A percentile compares a stretch with the other conserved stretches of the same genome.
Conservation (phyloP, 148 eudicot species). For the Rhododendron kiyosumense region DNA sequence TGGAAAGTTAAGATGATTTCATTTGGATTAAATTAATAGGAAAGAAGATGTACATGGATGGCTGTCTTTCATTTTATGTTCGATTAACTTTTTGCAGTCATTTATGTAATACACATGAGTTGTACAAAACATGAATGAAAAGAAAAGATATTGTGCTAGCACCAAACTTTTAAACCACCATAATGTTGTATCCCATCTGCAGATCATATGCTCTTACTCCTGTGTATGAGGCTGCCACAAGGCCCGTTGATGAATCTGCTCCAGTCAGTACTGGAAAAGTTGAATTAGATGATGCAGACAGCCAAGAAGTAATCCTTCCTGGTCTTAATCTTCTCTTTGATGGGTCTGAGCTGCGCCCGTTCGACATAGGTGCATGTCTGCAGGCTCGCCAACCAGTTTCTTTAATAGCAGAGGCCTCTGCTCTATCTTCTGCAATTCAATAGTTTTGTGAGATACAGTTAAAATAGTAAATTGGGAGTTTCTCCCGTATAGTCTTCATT, state of each 20-base stretch:
- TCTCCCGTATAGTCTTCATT: neutral
- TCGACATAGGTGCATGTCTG: constrained; percentile 88
- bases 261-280: constrained; percentile 31
- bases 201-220: constrained; percentile 86
- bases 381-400: constrained; percentile 93
- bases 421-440: constrained; percentile 47
- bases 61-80: neutral
- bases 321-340: constrained; percentile 91
- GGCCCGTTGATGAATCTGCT: constrained; percentile 60
- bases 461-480: neutral
- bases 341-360: constrained; percentile 78
- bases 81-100: neutral
- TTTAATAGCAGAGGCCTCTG: constrained; percentile 80
- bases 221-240: constrained; percentile 60
- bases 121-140: neutral
- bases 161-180: neutral
- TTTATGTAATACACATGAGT: neutral
- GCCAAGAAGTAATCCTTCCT: constrained; percentile 80
- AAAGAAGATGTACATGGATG: neutral
- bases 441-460: constrained; percentile 18
- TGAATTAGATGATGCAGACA: constrained; percentile 70
- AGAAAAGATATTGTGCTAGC: neutral
- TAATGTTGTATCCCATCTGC: constrained; percentile 14
- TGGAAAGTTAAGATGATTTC: neutral
- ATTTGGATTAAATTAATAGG: neutral